Conservation (phyloP, 75 land plant species). For the Isoetes taiwanensis region DNA sequence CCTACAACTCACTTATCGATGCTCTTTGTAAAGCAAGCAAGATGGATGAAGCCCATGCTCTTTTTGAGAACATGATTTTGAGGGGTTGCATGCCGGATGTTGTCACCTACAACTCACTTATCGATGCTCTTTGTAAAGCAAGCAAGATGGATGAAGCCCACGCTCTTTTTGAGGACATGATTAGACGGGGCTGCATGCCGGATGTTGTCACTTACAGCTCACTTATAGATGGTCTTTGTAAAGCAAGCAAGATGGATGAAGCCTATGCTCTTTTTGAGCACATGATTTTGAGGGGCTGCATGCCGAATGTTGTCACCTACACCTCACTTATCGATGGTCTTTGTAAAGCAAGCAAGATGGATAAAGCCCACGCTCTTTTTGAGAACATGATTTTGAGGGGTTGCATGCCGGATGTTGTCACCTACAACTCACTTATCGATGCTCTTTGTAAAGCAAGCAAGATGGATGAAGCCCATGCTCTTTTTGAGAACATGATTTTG, state of each 20-base stretch:
- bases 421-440: not conserved
- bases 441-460: not conserved
- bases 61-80: no score
- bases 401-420: not conserved
- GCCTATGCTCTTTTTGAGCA: not conserved
- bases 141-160: not conserved
- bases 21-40: no score
- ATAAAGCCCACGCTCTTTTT: not conserved
- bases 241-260: not conserved
- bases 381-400: not conserved
- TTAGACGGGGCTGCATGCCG: not conserved
- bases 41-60: no score
- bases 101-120: not conserved
- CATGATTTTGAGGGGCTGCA: not conserved
- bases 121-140: not conserved
- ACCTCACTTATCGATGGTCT: not conserved
- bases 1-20: no score
- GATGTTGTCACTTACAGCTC: slow-evolving; percentile 1
- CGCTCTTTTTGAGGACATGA: not conserved
- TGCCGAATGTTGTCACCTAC: not conserved
- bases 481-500: not conserved
- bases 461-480: not conserved
- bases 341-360: not conserved
- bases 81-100: no score
- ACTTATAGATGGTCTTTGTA: not conserved